Evolutionary conservation across 768 basidiomycete genomes (phyloP), one percentile per base, ranked within the genome.

Genomic region (Thelephora aurantiotincta): DNA sequence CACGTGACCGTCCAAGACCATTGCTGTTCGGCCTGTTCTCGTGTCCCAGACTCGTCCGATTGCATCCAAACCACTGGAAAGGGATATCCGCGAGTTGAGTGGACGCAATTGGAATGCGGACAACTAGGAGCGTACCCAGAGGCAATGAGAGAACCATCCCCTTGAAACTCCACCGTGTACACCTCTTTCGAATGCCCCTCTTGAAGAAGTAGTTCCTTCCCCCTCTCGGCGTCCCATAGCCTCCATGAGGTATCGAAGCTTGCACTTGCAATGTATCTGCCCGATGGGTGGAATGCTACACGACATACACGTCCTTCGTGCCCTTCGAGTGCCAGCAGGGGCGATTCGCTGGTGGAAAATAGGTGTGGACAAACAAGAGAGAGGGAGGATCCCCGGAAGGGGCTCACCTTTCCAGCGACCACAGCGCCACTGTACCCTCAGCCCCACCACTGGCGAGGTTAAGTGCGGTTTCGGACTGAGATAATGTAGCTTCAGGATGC

Each of bases 111-210:
- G 1, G 11, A 11, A 2, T 5, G 9, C 14, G 2, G 7, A 38
- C 13, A 2, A 46, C 23, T 18, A 13, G 26, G 16, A 11, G 64
- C 80, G 43, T 58, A 96, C 92, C 93, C 96, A 0, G 93, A 94
- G 11, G 90, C 92, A 26, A 80, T 82, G 48, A 99, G 68, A 7
- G 93, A 82, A 2, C 96, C 96, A 61, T 98, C 96, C 55, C 82
- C 77, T 60, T 99, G 96, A 60, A 96, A 98, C 52, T 90, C 89
- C n/a, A 99, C 73, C 1, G 89, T 70, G 60, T 94, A 98, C 0
- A 98, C 93, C 59, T 96, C 93, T 60, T 92, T 93, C 3, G 91
- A 91, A 59, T 99, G 96, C 0, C 96, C 96, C 63, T 98, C 93
- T 63, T 99, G 96, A 11, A 93, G 63, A 23, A 94, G 66, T 11